These are phyloP conservation scores for Neopestalotiopsis clavispora DNA, from an alignment of 2,329 filamentous ascomycete genomes.

Conservation along the genomic window DNA sequence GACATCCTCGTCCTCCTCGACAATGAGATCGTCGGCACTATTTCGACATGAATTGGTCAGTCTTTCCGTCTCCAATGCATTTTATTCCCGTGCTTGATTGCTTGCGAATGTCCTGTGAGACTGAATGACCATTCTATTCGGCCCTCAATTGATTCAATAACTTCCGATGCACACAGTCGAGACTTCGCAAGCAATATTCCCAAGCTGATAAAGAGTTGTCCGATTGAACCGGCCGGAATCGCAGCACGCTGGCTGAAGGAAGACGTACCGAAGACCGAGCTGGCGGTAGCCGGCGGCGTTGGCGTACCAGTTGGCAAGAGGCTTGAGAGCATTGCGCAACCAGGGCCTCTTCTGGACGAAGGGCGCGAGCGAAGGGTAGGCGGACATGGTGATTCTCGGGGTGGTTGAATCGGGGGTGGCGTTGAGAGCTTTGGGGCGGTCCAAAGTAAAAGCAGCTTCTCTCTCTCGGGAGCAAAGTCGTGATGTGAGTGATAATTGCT, in stretches of 20 bases:
- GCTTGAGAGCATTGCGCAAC: slow-evolving; percentile 79
- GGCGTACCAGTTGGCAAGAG: slow-evolving; percentile 86
- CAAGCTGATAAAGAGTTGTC: background rate
- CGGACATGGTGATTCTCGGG: slow-evolving; percentile 59
- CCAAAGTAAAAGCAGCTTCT: background rate
- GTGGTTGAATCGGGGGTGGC: slow-evolving; percentile 21
- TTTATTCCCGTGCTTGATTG: background rate
- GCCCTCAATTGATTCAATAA: background rate
- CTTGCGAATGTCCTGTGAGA: slow-evolving; percentile 4
- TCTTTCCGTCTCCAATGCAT: background rate
- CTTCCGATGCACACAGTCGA: background rate
- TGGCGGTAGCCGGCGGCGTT: slow-evolving; percentile 91
- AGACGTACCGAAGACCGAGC: slow-evolving; percentile 81
- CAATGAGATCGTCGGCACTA: slow-evolving; percentile 92
- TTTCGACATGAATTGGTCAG: background rate
- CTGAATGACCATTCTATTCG: background rate
- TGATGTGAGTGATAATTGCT: slow-evolving; percentile 23
- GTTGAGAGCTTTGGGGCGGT: slow-evolving; percentile 11
- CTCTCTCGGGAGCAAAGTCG: slow-evolving; percentile 14
- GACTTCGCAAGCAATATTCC: background rate
- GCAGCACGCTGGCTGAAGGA: background rate
- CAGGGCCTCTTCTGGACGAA: slow-evolving; percentile 85
- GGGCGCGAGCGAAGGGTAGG: slow-evolving; percentile 73
- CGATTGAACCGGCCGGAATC: background rate
- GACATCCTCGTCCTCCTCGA: slow-evolving; percentile 88